phyloP scores from a whole-genome alignment of 352 stramenopile genomes.

The Aphanomyces astaci region DNA sequence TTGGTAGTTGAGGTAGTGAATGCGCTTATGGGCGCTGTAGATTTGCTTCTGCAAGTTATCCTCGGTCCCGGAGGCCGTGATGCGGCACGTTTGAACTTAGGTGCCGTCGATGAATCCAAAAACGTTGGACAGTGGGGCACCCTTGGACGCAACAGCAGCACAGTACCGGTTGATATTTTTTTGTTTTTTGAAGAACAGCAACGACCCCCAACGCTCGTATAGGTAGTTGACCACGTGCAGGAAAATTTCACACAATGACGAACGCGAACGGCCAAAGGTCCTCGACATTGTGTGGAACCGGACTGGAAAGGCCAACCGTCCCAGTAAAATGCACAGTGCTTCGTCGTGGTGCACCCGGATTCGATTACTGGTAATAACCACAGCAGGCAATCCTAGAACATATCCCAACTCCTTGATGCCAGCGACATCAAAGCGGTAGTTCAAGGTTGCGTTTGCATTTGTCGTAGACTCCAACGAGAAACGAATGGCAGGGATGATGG shows the following conservation, averaged over 20 bases:
- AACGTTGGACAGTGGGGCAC: background rate
- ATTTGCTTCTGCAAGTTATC: too few species aligned
- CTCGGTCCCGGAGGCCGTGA: background rate
- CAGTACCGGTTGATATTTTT: background rate
- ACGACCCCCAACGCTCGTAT: constrained; percentile 10
- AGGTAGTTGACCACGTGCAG: constrained; percentile 16
- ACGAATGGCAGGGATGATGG: background rate
- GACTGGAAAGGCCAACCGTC: constrained; percentile 1
- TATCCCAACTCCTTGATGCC: background rate
- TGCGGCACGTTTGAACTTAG: constrained; percentile 18
- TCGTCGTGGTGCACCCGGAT: background rate
- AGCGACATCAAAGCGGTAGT: background rate
- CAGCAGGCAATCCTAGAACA: background rate
- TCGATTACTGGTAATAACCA: background rate
- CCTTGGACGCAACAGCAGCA: background rate
- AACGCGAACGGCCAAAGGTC: constrained; percentile 20
- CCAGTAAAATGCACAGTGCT: constrained; percentile 22
- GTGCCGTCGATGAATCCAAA: constrained; percentile 24
- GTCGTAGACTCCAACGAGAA: background rate
- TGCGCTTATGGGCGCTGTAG: too few species aligned
- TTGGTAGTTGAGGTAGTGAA: too few species aligned
- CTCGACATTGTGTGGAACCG: constrained; percentile 6
- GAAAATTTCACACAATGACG: constrained; percentile 11
- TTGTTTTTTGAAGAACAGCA: constrained; percentile 7
- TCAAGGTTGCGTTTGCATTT: background rate